These are phyloP conservation scores for Scheffersomyces stambukii DNA, from an alignment of 1,139 yeast species.

Conservation along the genomic window DNA sequence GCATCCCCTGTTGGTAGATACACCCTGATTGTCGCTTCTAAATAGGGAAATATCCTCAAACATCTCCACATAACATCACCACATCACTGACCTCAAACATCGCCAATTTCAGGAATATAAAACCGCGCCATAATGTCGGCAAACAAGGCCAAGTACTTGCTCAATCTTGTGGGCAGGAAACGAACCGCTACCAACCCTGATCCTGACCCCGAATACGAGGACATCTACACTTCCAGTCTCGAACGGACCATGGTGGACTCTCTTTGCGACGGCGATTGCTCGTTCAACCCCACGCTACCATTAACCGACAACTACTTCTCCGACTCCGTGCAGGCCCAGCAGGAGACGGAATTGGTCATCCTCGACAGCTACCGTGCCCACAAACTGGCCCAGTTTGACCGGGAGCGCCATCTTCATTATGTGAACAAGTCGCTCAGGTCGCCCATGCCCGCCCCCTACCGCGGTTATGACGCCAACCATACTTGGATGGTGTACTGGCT, in stretches of 20 bases:
- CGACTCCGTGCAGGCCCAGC: conserved; percentile 38
- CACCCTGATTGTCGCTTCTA: too few relatives aligned
- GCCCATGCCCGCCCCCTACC: conserved; percentile 47
- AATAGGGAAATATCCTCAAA: too few relatives aligned
- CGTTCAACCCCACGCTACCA: conserved; percentile 1
- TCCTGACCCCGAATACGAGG: conserved; percentile 3
- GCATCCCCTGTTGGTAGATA: too few relatives aligned
- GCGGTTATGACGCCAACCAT: conserved; percentile 74
- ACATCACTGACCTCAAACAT: too few relatives aligned
- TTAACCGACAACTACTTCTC: conserved; percentile 13
- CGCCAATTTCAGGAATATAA: too few relatives aligned
- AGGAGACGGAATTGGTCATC: conserved; percentile 33
- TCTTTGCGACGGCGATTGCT: neutral
- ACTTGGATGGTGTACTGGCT: conserved; percentile 93
- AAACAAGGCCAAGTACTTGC: too few relatives aligned
- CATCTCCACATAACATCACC: too few relatives aligned
- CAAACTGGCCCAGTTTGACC: conserved; percentile 11
- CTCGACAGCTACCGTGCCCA: conserved; percentile 15
- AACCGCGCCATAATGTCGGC: too few relatives aligned
- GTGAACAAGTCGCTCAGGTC: conserved; percentile 27
- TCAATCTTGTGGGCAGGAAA: conserved; percentile 7
- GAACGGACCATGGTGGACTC: conserved; percentile 4
- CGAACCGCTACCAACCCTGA: conserved; percentile 2
- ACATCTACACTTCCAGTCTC: conserved; percentile 1
- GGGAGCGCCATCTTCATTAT: conserved; percentile 16